Conservation (phyloP, 768 basidiomycete species). For the Hysterangium stoloniferum region DNA sequence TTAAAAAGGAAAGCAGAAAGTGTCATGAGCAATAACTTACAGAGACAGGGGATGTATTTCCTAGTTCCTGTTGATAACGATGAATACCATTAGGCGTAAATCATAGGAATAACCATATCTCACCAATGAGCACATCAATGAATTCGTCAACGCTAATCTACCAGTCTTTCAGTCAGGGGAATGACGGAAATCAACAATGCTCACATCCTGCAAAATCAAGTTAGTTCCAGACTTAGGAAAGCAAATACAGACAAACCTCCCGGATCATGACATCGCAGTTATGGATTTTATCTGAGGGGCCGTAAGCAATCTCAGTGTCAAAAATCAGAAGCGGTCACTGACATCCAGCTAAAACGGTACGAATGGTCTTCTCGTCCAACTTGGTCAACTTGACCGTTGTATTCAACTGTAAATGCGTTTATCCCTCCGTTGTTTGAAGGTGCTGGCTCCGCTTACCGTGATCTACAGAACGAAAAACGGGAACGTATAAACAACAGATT, state of each 20-base stretch:
- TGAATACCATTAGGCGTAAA: neutral
- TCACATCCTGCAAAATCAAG: neutral
- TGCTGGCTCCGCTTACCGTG: constrained; percentile 44
- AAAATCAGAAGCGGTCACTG: constrained; percentile 14
- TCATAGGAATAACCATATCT: constrained; percentile 4
- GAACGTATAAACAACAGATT: constrained; percentile 1
- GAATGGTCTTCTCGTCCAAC: constrained; percentile 92
- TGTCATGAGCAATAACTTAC: constrained; percentile 35
- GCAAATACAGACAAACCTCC: constrained; percentile 51
- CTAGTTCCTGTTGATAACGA: constrained; percentile 57
- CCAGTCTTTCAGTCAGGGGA: too few species aligned
- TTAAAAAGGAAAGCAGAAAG: neutral
- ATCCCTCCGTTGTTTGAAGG: neutral
- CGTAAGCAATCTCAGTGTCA: neutral
- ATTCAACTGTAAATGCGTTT: constrained; percentile 50
- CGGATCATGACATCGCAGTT: constrained; percentile 98
- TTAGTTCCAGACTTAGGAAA: neutral
- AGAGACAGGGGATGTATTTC: constrained; percentile 93
- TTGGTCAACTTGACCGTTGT: constrained; percentile 89
- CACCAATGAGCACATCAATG: constrained; percentile 95
- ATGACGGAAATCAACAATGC: too few species aligned
- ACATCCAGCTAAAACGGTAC: constrained; percentile 88
- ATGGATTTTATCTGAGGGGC: constrained; percentile 76
- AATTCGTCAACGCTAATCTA: constrained; percentile 95
- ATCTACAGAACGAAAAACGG: constrained; percentile 39